phyloP scores from a whole-genome alignment of 805 yeast species.

The Yamadazyma laniorum region DNA sequence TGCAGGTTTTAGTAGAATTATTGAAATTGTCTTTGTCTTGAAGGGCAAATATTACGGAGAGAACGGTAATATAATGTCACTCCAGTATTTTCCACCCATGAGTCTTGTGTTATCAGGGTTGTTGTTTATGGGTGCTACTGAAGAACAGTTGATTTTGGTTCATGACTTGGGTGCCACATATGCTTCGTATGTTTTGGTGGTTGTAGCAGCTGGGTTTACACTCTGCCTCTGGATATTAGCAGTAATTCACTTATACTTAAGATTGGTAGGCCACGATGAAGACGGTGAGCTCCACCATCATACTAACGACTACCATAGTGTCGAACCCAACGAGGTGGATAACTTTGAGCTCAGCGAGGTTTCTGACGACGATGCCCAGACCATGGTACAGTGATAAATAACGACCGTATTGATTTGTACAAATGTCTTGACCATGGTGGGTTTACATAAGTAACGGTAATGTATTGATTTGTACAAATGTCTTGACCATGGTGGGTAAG shows the following conservation, averaged over 20 bases:
- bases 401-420: neutral
- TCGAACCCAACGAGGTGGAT: conserved; percentile 19
- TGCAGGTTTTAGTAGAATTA: conserved; percentile 73
- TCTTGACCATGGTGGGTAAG: too few relatives aligned
- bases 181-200: conserved; percentile 73
- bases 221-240: conserved; percentile 64
- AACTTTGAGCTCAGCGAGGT: conserved; percentile 39
- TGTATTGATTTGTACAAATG: conserved; percentile 1
- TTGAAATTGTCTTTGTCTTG: conserved; percentile 78
- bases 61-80: conserved; percentile 53
- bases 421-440: too few relatives aligned
- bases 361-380: conserved; percentile 26
- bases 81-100: conserved; percentile 87
- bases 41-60: conserved; percentile 50
- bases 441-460: neutral
- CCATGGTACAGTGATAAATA: neutral
- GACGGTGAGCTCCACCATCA: conserved; percentile 28
- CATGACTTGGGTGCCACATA: conserved; percentile 78
- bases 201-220: conserved; percentile 70
- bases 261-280: conserved; percentile 41
- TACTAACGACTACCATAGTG: conserved; percentile 13
- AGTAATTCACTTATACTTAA: conserved; percentile 58
- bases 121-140: conserved; percentile 89
- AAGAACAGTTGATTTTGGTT: conserved; percentile 77
- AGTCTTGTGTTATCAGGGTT: conserved; percentile 75